Evolutionary conservation across 116 monocot genomes (phyloP).

Genomic region (Dioscorea cayenensis): DNA sequence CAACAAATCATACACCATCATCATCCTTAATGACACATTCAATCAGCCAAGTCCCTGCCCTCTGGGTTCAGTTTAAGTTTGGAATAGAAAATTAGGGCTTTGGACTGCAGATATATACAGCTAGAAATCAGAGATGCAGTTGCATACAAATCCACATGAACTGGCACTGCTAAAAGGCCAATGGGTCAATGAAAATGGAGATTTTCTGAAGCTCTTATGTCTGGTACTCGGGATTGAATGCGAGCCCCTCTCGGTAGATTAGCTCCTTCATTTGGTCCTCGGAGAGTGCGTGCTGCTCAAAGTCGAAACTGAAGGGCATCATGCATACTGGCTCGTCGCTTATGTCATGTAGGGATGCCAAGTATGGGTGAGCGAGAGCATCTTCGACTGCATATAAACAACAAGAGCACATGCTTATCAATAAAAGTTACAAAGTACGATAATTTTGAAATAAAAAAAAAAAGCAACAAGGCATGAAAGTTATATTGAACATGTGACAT

Average conservation of each 20-base stretch:
- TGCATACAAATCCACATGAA: background rate
- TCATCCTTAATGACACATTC: background rate
- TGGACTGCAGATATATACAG: background rate
- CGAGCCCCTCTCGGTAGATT: constrained; percentile 72
- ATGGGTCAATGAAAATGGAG: background rate
- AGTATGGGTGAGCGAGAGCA: constrained; percentile 78
- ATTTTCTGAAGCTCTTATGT: too few relatives aligned
- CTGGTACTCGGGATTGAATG: constrained; percentile 74
- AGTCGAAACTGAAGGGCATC: constrained; percentile 79
- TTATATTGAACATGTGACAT: too few relatives aligned
- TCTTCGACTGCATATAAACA: constrained; percentile 55
- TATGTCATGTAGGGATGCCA: constrained; percentile 73
- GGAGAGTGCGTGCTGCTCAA: constrained; percentile 76
- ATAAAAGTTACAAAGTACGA: background rate
- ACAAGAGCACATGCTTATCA: background rate
- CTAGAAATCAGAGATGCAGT: background rate
- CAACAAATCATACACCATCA: background rate
- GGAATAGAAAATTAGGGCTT: background rate
- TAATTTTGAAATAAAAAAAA: background rate
- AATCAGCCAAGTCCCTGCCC: background rate
- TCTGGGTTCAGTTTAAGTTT: background rate
- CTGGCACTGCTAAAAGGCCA: background rate
- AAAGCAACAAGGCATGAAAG: background rate
- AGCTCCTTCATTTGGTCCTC: constrained; percentile 92
- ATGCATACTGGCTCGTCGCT: constrained; percentile 73